Base-by-base conservation (phyloP, 495 filamentous ascomycete genomes). In the Penicillium coffeae region DNA sequence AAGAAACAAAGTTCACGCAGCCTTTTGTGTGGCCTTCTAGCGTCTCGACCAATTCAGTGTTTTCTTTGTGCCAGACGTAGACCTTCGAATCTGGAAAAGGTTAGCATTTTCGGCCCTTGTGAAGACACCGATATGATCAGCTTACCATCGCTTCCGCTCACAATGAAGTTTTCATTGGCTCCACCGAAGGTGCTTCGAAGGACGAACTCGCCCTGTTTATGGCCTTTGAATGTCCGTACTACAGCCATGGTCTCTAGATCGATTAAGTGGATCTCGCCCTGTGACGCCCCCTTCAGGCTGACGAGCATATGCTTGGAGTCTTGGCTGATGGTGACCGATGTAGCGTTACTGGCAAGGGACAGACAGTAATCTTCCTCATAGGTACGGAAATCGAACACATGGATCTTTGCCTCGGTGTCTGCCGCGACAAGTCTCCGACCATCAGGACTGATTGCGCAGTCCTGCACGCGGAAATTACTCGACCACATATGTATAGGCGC, bases 21-120 rank as follows among this genome's bases (percentile, higher is more conserved):
- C 89, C 85, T 7, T 79, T 73, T 0, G 63, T 65, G 54, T 97
- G 92, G 0, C 84, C 91, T 12, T 85, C 79, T 14, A 96, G 70
- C 25, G 76, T 83, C 56, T 89, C 87, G 6, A 98, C 81, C 3
- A 87, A 74, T 2, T 72, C 73, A 2, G 86, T 89, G 22, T 84
- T 91, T 35, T 84, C 77, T 63, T 90, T 91, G 60, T 93, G 88
- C 90, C 91, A 98, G 51, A 98, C 87, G 56, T 85, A 89, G 42
- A 98, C 72, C 20, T 73, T 71, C 0, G 88, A 86, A 61, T 92
- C 90, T 92, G 21, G 56, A 37, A 20, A 3, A 7, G 2, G 12
- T 65, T 51, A 68, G 56, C 39, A 59, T 42, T 22, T 16, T 20
- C 21, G 16, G 1, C 3, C 2, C 8, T 12, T n/a, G 21, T n/a